Percentiles rank a stretch among this genome's conserved stretches.
These are phyloP conservation scores for Colletotrichum sojae DNA, from an alignment of 2,329 filamentous ascomycete genomes.

Conservation along the genomic window DNA sequence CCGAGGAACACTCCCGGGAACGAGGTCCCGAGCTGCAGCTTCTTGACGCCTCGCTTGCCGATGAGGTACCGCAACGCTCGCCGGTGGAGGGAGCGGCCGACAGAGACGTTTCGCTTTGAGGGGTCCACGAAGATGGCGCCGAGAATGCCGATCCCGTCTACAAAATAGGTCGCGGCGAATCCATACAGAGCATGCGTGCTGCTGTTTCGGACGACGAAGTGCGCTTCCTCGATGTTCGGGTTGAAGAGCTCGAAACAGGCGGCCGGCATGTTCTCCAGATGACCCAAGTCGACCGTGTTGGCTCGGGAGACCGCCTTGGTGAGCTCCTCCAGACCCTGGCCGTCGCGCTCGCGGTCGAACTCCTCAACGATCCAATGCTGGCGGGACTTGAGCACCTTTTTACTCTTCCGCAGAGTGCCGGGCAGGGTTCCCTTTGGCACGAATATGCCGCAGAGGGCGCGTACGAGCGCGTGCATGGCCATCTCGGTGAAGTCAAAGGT, in stretches of 20 bases:
- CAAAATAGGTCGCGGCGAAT: slow-evolving; percentile 91
- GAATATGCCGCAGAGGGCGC: slow-evolving; percentile 85
- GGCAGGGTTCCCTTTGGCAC: slow-evolving; percentile 72
- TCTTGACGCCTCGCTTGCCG: slow-evolving; percentile 80
- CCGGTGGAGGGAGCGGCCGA: slow-evolving; percentile 90
- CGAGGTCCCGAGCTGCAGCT: slow-evolving; percentile 84
- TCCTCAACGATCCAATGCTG: slow-evolving; percentile 96
- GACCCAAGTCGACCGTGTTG: slow-evolving; percentile 76
- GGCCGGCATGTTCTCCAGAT: slow-evolving; percentile 78
- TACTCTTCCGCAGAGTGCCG: slow-evolving; percentile 86
- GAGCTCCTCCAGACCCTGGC: slow-evolving; percentile 80
- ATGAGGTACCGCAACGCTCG: slow-evolving; percentile 82
- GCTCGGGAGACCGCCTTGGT: slow-evolving; percentile 78
- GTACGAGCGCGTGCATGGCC: slow-evolving; percentile 86
- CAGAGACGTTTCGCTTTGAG: slow-evolving; percentile 85
- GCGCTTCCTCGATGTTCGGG: slow-evolving; percentile 80
- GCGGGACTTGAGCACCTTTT: slow-evolving; percentile 88
- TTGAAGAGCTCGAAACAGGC: slow-evolving; percentile 83
- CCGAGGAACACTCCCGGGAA: slow-evolving; percentile 91
- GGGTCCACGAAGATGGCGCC: slow-evolving; percentile 94
- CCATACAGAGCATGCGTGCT: slow-evolving; percentile 92
- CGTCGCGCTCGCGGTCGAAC: slow-evolving; percentile 86
- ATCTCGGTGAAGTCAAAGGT: slow-evolving; percentile 98
- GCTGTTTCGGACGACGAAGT: slow-evolving; percentile 95
- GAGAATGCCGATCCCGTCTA: slow-evolving; percentile 80